Evolutionary conservation across 768 basidiomycete species (phyloP).

Genomic region (Hygrocybe coccinea): DNA sequence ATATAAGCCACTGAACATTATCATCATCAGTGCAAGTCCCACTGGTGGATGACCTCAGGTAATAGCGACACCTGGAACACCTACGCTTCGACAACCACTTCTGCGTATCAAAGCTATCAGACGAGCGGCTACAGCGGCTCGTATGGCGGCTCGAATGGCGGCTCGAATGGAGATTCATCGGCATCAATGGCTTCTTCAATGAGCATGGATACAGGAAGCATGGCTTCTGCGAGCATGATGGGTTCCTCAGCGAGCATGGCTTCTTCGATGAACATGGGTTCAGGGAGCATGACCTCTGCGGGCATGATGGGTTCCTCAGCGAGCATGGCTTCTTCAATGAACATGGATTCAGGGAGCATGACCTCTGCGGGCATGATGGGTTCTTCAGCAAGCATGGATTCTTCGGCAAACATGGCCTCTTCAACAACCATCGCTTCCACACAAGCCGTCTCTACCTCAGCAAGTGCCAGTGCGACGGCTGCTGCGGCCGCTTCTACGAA

Average conservation of each 20-base stretch:
- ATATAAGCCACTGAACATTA: neutral
- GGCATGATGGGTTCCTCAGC: neutral
- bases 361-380: no score
- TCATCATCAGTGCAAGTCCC: constrained; percentile 51
- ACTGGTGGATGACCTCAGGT: constrained; percentile 47
- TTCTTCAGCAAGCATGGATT: neutral
- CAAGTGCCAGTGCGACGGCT: neutral
- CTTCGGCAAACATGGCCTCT: neutral
- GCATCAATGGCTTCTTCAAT: neutral
- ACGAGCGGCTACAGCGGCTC: constrained; percentile 3
- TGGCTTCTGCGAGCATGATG: constrained; percentile 1
- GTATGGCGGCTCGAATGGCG: no score
- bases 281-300: no score
- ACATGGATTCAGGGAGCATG: no score
- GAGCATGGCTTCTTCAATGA: neutral
- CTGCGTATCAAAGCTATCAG: neutral
- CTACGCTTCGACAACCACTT: constrained; percentile 31
- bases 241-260: neutral
- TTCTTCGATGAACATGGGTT: neutral
- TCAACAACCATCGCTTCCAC: no score
- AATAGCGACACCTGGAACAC: constrained; percentile 53
- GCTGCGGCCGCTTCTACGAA: neutral
- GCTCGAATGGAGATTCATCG: neutral
- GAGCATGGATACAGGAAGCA: constrained; percentile 13
- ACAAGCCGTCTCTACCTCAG: no score